Conservation (phyloP, 225 moss, liverwort and hornwort genomes). For the Straminergon stramineum region DNA sequence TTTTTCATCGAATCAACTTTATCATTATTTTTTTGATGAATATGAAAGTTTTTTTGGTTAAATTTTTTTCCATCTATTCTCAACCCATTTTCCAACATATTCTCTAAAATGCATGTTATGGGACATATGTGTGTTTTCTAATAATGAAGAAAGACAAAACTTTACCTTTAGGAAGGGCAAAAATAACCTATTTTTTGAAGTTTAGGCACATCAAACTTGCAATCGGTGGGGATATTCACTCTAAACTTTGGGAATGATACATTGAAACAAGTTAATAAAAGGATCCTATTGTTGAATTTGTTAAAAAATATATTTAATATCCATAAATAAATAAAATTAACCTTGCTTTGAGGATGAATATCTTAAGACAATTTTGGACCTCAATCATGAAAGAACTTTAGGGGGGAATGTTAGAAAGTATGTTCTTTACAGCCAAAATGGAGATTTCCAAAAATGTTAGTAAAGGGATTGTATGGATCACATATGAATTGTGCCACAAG, state of each 20-base stretch:
- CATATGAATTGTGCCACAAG: accelerated
- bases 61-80: background rate
- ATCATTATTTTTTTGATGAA: background rate
- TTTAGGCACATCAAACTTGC: background rate
- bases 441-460: too few species aligned
- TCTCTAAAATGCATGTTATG: background rate
- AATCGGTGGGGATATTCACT: background rate
- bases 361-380: background rate
- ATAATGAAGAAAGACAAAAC: background rate
- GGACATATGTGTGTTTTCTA: too few species aligned
- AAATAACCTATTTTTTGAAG: background rate
- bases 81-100: too few species aligned
- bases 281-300: accelerated
- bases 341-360: background rate
- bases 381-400: background rate
- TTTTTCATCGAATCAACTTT: background rate
- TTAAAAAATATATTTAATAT: too few species aligned
- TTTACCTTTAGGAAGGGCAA: accelerated
- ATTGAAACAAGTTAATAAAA: background rate
- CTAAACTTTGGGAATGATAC: background rate
- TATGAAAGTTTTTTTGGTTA: background rate
- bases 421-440: background rate
- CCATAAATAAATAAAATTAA: too few species aligned
- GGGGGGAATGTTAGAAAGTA: accelerated
- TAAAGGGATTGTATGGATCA: accelerated